Evolutionary conservation across 371 early-diverging fungal species (phyloP), one percentile per base, ranked within the genome.

Genomic region (Gilbertella persicaria): DNA sequence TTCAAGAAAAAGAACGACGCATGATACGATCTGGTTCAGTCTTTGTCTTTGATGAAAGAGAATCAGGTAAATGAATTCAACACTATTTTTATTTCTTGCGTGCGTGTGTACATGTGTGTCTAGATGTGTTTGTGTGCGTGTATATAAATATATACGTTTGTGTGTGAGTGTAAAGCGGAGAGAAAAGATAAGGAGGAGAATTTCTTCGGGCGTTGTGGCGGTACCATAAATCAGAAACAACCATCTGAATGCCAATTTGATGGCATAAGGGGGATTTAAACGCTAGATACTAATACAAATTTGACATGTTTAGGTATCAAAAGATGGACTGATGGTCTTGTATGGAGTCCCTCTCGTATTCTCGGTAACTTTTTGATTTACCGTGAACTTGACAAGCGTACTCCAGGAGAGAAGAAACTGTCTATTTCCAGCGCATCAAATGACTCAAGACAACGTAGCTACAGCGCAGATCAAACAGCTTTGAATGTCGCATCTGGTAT

Each of bases 31-130:
- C 90, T 4, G 90, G 90, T 7, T 82, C 90, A 0, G 83, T 88
- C 5, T 90, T 87, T 60, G 82, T 89, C 14, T 90, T 86, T 77
- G 86, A 86, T 59, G 89, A 90, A 64, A 79, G 82, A 46, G 91
- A 90, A 60, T 82, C 86, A 29, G 86, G 90, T 46, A 89, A 56
- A 14, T 28, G 13, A 19, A 7, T 29, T 20, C 20, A 5, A 20
- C 5, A 20, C 3, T 41, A 20, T 41, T 21, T 16, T 20, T 7
- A 4, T 20, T 20, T 20, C 5, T 21, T 17, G 16, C 5, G 16
- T 14, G 45, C 14, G 16, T 23, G 13, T 23, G 23, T 4, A 43
- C 25, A 43, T 28, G 45, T 25, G 37, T 38, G 39, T 49, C 12
- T 12, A 24, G 5, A 24, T 12, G 36, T n/a, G n/a, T n/a, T n/a